Base-by-base conservation (phyloP, 1,284 basidiomycete species). In the Somion occarium region DNA sequence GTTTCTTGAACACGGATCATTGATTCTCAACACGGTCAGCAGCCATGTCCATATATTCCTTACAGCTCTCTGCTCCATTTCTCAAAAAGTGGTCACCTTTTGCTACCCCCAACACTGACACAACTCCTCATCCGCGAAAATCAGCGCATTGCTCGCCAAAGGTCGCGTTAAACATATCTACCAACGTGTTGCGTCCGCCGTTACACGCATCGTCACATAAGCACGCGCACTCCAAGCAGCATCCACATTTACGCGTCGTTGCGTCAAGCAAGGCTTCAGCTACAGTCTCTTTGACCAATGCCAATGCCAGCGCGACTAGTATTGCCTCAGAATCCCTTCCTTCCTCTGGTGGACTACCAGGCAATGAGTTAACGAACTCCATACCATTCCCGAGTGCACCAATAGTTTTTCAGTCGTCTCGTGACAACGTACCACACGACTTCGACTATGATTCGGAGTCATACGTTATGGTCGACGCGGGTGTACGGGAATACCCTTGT, bases 331-430 rank as follows among this genome's bases (percentile, higher is more conserved):
- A 25, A 41, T 44, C 52, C 7, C 23, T 52, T 2, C 41, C 52
- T 15, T 46, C 55, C 2, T 46, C 48, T 5, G 24, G 43, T 20
- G 38, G 44, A 18, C 34, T 59, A 19, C 42, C 57, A 2, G 54
- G 53, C 2, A 15, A 18, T 37, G 46, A 51, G 4, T 23, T 53
- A 3, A 26, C 52, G 7, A 62, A 52, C 44, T 56, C 53, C 20
- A 57, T 66, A 27, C 61, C 64, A 19, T 66, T 66, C 48, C 64
- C 64, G 7, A 64, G 63, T 26, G 56, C 60, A 7, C 62, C 64
- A 19, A 62, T 64, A 25, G 55, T 19, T 3, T 23, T 27, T 3
- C n/a, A n/a, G 13, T 37, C 30, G n/a, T 38, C 46, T 13, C 19
- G 20, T 3, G 37, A 24, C 9, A 12, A 30, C 18, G 38, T 22